Evolutionary conservation across 2,329 filamentous ascomycete species (phyloP).

Genomic region (Phaeosphaeriaceae sp.): DNA sequence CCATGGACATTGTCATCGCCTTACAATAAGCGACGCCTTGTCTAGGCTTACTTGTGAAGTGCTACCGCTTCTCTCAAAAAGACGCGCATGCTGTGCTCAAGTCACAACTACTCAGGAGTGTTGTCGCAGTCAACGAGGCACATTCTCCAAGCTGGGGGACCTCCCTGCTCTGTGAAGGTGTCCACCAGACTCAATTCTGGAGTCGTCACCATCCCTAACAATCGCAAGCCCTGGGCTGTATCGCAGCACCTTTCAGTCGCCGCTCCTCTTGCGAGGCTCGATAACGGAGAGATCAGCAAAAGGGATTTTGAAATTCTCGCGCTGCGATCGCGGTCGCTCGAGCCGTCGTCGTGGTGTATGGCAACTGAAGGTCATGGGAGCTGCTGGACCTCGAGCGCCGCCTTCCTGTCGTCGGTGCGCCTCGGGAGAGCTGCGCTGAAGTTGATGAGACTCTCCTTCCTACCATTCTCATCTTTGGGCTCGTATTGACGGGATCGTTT

Average conservation of each 20-base stretch:
- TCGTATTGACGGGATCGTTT: neutral
- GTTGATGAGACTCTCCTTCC: neutral
- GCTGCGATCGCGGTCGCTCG: neutral
- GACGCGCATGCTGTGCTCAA: neutral
- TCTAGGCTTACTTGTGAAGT: neutral
- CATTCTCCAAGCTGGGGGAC: neutral
- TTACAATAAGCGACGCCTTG: neutral
- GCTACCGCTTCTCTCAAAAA: neutral
- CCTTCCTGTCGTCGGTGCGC: neutral
- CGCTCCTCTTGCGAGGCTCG: too few relatives aligned
- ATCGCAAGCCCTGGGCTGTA: neutral
- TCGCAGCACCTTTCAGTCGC: neutral
- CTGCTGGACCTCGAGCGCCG: neutral
- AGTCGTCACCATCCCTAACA: neutral
- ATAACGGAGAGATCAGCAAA: too few relatives aligned
- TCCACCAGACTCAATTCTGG: neutral
- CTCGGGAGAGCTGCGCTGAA: neutral
- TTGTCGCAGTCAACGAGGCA: neutral
- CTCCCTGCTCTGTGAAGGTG: neutral
- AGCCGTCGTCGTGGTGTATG: neutral
- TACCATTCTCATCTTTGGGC: neutral
- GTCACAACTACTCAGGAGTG: neutral
- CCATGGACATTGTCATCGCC: neutral
- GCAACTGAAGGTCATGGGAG: too few relatives aligned
- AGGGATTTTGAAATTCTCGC: neutral